Conservation (phyloP, 1,284 basidiomycete species). For the Microbotryum saponariae region DNA sequence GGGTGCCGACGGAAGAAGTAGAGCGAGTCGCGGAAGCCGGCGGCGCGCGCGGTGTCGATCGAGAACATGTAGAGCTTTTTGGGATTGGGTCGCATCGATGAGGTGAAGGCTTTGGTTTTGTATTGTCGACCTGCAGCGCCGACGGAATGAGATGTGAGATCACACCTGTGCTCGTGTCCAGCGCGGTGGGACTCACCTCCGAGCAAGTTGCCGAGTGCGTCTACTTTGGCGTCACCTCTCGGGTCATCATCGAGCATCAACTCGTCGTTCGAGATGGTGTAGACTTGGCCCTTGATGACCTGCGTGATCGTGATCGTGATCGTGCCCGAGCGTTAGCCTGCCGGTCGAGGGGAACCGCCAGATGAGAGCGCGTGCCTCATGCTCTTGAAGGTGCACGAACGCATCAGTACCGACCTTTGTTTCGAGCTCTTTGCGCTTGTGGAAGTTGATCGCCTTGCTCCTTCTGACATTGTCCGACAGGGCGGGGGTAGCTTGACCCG, state of each 20-base stretch:
- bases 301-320: not conserved
- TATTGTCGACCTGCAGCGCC: slow-evolving; percentile 61
- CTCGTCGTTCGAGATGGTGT: slow-evolving; percentile 79
- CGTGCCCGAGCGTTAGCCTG: not conserved
- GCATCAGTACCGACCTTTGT: no score
- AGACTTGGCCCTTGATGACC: slow-evolving; percentile 65
- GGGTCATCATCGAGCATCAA: slow-evolving; percentile 73
- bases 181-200: slow-evolving; percentile 51
- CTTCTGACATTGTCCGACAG: not conserved
- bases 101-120: slow-evolving; percentile 78
- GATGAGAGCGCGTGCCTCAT: no score
- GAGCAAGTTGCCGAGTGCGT: slow-evolving; percentile 69
- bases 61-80: slow-evolving; percentile 86
- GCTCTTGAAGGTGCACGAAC: no score
- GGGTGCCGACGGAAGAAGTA: slow-evolving; percentile 92
- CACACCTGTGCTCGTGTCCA: not conserved
- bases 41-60: slow-evolving; percentile 90
- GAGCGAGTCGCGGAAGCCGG: slow-evolving; percentile 90
- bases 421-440: not conserved
- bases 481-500: not conserved
- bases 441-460: slow-evolving; percentile 1
- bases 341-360: not conserved
- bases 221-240: slow-evolving; percentile 87
- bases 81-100: slow-evolving; percentile 67
- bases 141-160: not conserved